Percentiles rank a stretch among this genome's conserved stretches.
These are phyloP conservation scores for Cercospora beticola DNA, from an alignment of 2,329 filamentous ascomycete genomes.

Conservation along the genomic window DNA sequence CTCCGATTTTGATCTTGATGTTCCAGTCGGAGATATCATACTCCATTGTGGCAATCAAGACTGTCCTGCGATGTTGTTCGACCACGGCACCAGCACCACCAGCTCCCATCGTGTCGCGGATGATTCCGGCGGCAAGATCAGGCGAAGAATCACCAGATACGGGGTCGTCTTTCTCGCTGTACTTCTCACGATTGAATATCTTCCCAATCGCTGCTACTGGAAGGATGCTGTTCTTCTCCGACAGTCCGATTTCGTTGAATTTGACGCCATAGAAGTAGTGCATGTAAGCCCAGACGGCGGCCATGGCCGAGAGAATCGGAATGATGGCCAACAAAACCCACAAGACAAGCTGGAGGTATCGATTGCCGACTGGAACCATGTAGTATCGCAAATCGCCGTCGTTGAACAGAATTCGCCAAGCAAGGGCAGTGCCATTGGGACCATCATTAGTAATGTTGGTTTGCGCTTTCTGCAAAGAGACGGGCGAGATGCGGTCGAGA, in stretches of 20 bases:
- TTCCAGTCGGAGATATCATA: slow-evolving; percentile 70
- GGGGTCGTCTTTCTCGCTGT: slow-evolving; percentile 29
- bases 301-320: slow-evolving; percentile 52
- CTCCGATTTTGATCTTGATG: slow-evolving; percentile 71
- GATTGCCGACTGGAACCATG: slow-evolving; percentile 55
- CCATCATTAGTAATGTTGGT: slow-evolving; percentile 58
- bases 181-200: slow-evolving; percentile 28
- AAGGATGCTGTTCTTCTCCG: slow-evolving; percentile 47
- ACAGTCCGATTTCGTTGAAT: slow-evolving; percentile 59
- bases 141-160: slow-evolving; percentile 17
- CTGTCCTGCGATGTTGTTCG: slow-evolving; percentile 47
- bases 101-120: slow-evolving; percentile 28
- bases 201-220: slow-evolving; percentile 29
- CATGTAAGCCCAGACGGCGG: slow-evolving; percentile 58
- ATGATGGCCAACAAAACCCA: slow-evolving; percentile 56
- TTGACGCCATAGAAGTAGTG: slow-evolving; percentile 64
- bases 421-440: slow-evolving; percentile 56
- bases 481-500: slow-evolving; percentile 62
- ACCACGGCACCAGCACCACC: slow-evolving; percentile 31
- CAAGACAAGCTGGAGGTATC: slow-evolving; percentile 54
- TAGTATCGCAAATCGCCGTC: slow-evolving; percentile 56
- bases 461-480: slow-evolving; percentile 54
- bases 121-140: slow-evolving; percentile 26
- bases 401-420: slow-evolving; percentile 57
- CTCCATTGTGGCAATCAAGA: slow-evolving; percentile 69